Evolutionary conservation across 2,329 filamentous ascomycete genomes (phyloP).

Genomic region (Neurospora crassa): DNA sequence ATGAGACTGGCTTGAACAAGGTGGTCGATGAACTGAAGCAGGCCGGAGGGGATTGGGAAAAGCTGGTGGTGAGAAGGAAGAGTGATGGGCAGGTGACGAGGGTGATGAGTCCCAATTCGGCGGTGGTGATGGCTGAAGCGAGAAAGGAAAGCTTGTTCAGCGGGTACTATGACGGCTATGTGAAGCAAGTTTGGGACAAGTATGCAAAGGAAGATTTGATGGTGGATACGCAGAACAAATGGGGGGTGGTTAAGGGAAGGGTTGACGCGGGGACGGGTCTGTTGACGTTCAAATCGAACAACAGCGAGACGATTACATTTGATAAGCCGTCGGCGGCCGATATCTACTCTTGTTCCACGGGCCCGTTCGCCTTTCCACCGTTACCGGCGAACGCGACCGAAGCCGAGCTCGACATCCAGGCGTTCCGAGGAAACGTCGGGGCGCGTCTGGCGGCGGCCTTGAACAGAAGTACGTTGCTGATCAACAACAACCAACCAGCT

Average conservation of each 20-base stretch:
- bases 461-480: constrained; percentile 61
- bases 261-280: constrained; percentile 25
- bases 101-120: constrained; percentile 44
- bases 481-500: constrained; percentile 41
- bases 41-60: constrained; percentile 42
- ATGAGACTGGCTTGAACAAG: background rate
- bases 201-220: constrained; percentile 35
- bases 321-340: constrained; percentile 36
- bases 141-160: constrained; percentile 32
- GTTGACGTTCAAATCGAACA: constrained; percentile 29
- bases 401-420: constrained; percentile 19
- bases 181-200: constrained; percentile 42
- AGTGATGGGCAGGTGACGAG: constrained; percentile 16
- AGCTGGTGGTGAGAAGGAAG: constrained; percentile 35
- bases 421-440: constrained; percentile 45
- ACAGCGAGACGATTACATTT: constrained; percentile 22
- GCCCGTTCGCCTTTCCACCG: constrained; percentile 41
- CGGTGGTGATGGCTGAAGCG: constrained; percentile 25
- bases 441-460: constrained; percentile 68
- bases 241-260: constrained; percentile 37
- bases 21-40: background rate
- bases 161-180: constrained; percentile 40
- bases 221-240: constrained; percentile 44
- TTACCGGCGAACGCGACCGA: constrained; percentile 28
- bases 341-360: constrained; percentile 44